These are phyloP conservation scores for Paspalum notatum DNA, from an alignment of 176 grass and related monocot genomes.

Conservation along the genomic window DNA sequence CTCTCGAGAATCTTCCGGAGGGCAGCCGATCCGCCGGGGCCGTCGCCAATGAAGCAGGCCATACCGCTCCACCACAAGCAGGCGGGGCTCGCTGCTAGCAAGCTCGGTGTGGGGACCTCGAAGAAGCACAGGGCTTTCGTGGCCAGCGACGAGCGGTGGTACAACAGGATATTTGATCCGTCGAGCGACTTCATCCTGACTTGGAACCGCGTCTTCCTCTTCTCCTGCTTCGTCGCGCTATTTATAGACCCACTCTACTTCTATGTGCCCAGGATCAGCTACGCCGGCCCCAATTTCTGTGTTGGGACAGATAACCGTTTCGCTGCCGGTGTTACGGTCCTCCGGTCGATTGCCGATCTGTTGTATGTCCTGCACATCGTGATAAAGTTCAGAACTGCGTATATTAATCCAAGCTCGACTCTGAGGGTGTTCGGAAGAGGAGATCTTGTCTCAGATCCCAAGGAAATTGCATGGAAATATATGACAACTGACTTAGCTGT, in stretches of 20 bases:
- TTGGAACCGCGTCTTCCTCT: constrained; percentile 85
- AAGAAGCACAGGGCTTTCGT: constrained; percentile 63
- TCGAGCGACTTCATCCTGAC: constrained; percentile 72
- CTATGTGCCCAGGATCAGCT: constrained; percentile 73
- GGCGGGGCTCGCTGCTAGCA: constrained; percentile 47
- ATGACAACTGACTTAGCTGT: constrained; percentile 78
- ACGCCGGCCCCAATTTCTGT: constrained; percentile 37
- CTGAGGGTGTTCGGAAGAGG: constrained; percentile 86
- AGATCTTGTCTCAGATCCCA: constrained; percentile 81
- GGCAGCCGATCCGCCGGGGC: not conserved
- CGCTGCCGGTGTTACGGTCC: constrained; percentile 66
- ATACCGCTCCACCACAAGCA: constrained; percentile 66
- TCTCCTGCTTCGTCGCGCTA: constrained; percentile 70
- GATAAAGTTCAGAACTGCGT: constrained; percentile 91
- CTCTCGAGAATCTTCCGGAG: constrained; percentile 7
- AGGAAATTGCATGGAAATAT: constrained; percentile 82
- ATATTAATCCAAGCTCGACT: constrained; percentile 65
- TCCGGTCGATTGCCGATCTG: constrained; percentile 74
- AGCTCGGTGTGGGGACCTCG: constrained; percentile 38
- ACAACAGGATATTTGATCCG: constrained; percentile 69
- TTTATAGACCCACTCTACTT: constrained; percentile 96
- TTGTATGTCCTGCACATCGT: constrained; percentile 78
- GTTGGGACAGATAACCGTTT: constrained; percentile 60
- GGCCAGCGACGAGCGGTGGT: constrained; percentile 51
- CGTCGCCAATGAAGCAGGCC: constrained; percentile 36